A percentile compares a stretch with the other conserved stretches of the same genome.
Conservation (phyloP, 192 early-diverging fungal species). For the Coemansia sp. region DNA sequence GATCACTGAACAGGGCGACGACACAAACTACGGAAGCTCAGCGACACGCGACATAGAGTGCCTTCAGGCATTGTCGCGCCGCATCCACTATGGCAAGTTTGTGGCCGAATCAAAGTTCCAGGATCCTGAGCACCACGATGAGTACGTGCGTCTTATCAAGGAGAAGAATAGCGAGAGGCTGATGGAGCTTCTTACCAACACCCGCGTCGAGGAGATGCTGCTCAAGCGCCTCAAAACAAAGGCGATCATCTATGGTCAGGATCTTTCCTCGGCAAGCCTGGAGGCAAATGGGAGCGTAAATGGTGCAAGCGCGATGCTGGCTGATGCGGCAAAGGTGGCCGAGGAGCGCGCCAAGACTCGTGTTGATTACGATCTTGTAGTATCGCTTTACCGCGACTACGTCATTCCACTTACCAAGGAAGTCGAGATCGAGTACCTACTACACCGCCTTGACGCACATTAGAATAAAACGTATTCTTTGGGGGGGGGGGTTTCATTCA, state of each 20-base stretch:
- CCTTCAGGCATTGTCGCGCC: slow-evolving; percentile 84
- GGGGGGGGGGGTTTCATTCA: neutral
- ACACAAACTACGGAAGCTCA: slow-evolving; percentile 90
- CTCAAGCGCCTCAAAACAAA: slow-evolving; percentile 82
- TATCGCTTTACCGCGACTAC: slow-evolving; percentile 87
- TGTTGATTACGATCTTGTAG: slow-evolving; percentile 81
- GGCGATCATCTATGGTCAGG: slow-evolving; percentile 92
- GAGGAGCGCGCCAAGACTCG: slow-evolving; percentile 51
- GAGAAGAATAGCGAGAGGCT: slow-evolving; percentile 71
- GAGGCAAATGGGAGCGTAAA: slow-evolving; percentile 30
- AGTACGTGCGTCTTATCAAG: slow-evolving; percentile 77
- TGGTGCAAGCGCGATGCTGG: slow-evolving; percentile 16
- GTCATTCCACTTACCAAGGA: slow-evolving; percentile 98
- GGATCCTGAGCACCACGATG: slow-evolving; percentile 69
- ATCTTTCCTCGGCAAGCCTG: slow-evolving; percentile 57
- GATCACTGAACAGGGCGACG: slow-evolving; percentile 75
- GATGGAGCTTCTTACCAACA: slow-evolving; percentile 87
- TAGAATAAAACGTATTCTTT: neutral
- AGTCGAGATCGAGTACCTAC: slow-evolving; percentile 93
- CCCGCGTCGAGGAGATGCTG: slow-evolving; percentile 78
- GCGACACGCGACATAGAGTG: slow-evolving; percentile 92
- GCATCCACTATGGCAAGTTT: slow-evolving; percentile 98
- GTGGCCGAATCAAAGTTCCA: slow-evolving; percentile 97
- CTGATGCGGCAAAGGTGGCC: slow-evolving; percentile 14
- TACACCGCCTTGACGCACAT: slow-evolving; percentile 62